Evolutionary conservation across 2,329 filamentous ascomycete species (phyloP).

Genomic region (Calonectria hawksworthii): DNA sequence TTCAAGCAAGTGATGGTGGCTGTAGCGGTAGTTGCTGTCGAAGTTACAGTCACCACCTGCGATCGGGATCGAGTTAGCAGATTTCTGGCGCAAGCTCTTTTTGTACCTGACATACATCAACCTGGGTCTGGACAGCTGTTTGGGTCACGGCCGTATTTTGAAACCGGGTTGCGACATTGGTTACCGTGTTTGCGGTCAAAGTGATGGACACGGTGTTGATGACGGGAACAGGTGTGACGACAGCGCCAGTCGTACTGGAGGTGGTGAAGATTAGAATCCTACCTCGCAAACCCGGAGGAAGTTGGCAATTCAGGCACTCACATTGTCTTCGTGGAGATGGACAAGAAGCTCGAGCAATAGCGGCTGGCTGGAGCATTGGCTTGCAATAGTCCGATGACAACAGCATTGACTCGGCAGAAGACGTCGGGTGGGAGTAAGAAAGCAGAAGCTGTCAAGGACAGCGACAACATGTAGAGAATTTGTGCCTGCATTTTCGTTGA

Average conservation of each 20-base stretch:
- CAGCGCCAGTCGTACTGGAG: not conserved
- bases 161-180: not conserved
- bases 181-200: not conserved
- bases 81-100: too few species aligned
- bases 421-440: not conserved
- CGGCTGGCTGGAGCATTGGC: not conserved
- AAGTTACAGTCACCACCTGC: not conserved
- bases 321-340: not conserved
- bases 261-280: not conserved
- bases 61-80: not conserved
- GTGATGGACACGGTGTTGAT: not conserved
- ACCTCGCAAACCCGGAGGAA: not conserved
- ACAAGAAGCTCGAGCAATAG: conserved; percentile 10
- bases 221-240: not conserved
- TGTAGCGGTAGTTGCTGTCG: not conserved
- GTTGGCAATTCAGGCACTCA: not conserved
- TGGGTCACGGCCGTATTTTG: not conserved
- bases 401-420: not conserved
- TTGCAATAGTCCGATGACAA: not conserved
- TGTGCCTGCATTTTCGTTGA: not conserved
- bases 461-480: not conserved
- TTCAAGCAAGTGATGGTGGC: not conserved
- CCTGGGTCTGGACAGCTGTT: not conserved
- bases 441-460: not conserved
- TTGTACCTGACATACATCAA: too few species aligned